Percentiles rank a stretch among this genome's conserved stretches.
Evolutionary conservation across 116 monocot genomes (phyloP).

Genomic region (Phalaenopsis hybrid): DNA sequence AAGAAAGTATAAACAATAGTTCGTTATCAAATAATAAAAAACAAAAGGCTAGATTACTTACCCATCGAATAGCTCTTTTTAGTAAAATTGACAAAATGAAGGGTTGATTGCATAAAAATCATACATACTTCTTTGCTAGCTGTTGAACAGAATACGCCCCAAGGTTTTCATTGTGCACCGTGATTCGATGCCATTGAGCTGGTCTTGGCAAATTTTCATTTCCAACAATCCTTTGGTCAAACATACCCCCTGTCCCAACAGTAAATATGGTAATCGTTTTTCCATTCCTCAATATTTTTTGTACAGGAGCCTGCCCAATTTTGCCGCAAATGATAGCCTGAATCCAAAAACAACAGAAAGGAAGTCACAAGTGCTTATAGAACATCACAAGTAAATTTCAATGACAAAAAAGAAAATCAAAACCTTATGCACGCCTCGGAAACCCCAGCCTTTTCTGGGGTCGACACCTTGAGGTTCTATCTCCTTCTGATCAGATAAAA

Average conservation of each 20-base stretch:
- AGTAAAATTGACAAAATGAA: constrained; percentile 2
- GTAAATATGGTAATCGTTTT: constrained; percentile 84
- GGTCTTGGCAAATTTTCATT: constrained; percentile 68
- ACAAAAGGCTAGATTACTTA: background rate
- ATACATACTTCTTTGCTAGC: constrained; percentile 70
- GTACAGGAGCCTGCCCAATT: constrained; percentile 82
- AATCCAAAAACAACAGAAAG: background rate
- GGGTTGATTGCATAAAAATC: constrained; percentile 6
- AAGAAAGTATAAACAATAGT: background rate
- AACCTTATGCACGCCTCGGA: constrained; percentile 85
- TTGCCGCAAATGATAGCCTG: constrained; percentile 95
- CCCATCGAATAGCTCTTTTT: constrained; percentile 1
- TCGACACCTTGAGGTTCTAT: constrained; percentile 79
- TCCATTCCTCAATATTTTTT: constrained; percentile 91
- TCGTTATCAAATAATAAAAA: background rate
- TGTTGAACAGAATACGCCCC: constrained; percentile 89
- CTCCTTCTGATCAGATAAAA: constrained; percentile 31
- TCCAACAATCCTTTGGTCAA: constrained; percentile 75
- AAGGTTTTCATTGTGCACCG: constrained; percentile 71
- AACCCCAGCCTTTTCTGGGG: constrained; percentile 77
- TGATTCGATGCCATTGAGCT: constrained; percentile 93
- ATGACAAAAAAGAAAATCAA: background rate
- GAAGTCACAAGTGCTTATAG: background rate
- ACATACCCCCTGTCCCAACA: constrained; percentile 99
- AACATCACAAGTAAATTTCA: background rate